These are phyloP conservation scores for Penicillium nucicola DNA, from an alignment of 495 filamentous ascomycete species.

Conservation along the genomic window DNA sequence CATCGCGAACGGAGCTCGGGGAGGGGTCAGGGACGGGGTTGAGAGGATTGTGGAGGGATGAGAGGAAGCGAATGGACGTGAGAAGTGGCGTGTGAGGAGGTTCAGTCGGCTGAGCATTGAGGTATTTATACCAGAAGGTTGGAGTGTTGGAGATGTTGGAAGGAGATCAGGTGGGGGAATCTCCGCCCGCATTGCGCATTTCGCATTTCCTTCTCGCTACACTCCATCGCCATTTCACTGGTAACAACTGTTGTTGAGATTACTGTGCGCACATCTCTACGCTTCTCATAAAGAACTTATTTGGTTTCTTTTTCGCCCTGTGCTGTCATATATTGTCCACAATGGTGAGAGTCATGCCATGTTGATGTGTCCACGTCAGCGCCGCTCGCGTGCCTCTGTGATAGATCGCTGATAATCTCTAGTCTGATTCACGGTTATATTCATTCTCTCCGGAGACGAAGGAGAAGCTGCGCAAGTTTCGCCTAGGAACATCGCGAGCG, in stretches of 20 bases:
- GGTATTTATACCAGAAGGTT: not conserved
- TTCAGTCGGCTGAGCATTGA: slow-evolving; percentile 73
- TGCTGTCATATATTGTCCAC: not conserved
- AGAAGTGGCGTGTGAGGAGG: slow-evolving; percentile 71
- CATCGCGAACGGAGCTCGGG: slow-evolving; percentile 42
- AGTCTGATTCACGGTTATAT: slow-evolving; percentile 88
- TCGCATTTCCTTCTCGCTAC: slow-evolving; percentile 3
- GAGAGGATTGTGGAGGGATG: slow-evolving; percentile 26
- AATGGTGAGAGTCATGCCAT: slow-evolving; percentile 12
- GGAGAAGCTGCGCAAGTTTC: slow-evolving; percentile 86
- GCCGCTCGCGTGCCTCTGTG: not conserved
- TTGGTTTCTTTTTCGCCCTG: not conserved
- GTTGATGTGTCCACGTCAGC: not conserved
- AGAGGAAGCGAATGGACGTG: slow-evolving; percentile 53
- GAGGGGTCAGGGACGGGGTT: slow-evolving; percentile 33
- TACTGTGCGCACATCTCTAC: not conserved
- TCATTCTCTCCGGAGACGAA: slow-evolving; percentile 87
- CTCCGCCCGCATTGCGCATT: slow-evolving; percentile 23
- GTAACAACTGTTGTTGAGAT: not conserved
- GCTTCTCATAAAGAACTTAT: not conserved
- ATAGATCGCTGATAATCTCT: slow-evolving; percentile 29
- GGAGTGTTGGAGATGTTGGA: slow-evolving; percentile 2
- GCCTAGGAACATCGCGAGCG: slow-evolving; percentile 82
- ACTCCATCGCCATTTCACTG: slow-evolving; percentile 3
- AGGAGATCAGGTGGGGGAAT: slow-evolving; percentile 10